Conservation (phyloP, 441 rosid genomes). For the Pelargonium australe region DNA sequence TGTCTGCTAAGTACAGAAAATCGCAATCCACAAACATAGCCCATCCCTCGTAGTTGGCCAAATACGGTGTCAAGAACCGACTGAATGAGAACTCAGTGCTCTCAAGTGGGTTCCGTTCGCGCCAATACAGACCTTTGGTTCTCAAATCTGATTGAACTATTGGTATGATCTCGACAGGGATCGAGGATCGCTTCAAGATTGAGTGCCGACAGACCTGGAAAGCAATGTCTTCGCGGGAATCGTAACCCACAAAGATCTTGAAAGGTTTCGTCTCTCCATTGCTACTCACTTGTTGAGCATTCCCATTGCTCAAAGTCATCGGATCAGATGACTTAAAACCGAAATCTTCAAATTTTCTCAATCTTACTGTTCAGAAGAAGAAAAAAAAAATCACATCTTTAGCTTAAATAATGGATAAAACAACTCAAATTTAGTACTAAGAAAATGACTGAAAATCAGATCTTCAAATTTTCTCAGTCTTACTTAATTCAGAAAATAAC, state of each 20-base stretch:
- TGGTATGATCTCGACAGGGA: constrained; percentile 72
- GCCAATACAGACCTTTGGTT: constrained; percentile 62
- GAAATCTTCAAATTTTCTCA: neutral
- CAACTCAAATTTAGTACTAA: no score
- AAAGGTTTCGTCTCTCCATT: constrained; percentile 43
- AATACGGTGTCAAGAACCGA: constrained; percentile 76
- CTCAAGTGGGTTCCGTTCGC: constrained; percentile 68
- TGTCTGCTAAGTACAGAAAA: constrained; percentile 75
- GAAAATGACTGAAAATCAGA: no score
- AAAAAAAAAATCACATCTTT: neutral
- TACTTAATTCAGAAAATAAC: no score
- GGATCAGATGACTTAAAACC: neutral
- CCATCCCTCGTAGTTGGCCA: constrained; percentile 81
- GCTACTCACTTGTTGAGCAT: constrained; percentile 9
- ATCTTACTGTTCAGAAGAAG: neutral
- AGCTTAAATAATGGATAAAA: neutral
- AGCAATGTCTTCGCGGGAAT: constrained; percentile 78
- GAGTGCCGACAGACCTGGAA: constrained; percentile 76
- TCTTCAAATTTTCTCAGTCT: no score
- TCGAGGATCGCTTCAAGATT: constrained; percentile 57
- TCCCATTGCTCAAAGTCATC: constrained; percentile 41
- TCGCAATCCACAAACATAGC: constrained; percentile 96
- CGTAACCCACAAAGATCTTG: constrained; percentile 82
- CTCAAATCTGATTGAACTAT: constrained; percentile 77
- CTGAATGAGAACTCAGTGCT: constrained; percentile 94